Conservation (phyloP, 345 rosid genomes). For the Brassica cretica region DNA sequence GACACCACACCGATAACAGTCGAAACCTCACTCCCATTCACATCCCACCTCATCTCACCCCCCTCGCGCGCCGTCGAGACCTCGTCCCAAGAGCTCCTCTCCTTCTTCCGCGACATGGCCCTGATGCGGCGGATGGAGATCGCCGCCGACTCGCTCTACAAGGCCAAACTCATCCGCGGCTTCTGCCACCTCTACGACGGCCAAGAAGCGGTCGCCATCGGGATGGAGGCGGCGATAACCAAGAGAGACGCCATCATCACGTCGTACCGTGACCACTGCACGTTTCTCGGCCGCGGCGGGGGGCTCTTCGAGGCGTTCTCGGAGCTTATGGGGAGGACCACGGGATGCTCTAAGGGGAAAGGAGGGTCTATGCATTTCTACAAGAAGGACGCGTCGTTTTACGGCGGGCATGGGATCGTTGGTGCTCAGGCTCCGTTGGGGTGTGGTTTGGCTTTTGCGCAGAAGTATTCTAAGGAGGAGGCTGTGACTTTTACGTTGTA, state of each 20-base stretch:
- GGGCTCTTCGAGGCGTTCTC: slow-evolving; percentile 58
- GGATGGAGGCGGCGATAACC: slow-evolving; percentile 87
- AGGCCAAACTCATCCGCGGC: slow-evolving; percentile 86
- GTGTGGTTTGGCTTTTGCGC: slow-evolving; percentile 82
- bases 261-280: slow-evolving; percentile 85
- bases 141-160: slow-evolving; percentile 91
- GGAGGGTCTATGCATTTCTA: slow-evolving; percentile 96
- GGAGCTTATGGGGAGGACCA: slow-evolving; percentile 85
- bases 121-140: slow-evolving; percentile 87
- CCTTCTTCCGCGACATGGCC: slow-evolving; percentile 78
- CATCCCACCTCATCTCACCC: slow-evolving; percentile 62
- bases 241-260: slow-evolving; percentile 76
- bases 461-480: slow-evolving; percentile 80
- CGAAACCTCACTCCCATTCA: slow-evolving; percentile 82
- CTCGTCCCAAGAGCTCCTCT: slow-evolving; percentile 54
- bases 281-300: slow-evolving; percentile 74
- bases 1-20: slow-evolving; percentile 59
- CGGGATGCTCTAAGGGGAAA: slow-evolving; percentile 75
- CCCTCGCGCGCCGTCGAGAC: slow-evolving; percentile 79
- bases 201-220: slow-evolving; percentile 84
- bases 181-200: slow-evolving; percentile 95
- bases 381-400: slow-evolving; percentile 71
- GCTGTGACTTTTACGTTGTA: slow-evolving; percentile 72
- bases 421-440: slow-evolving; percentile 90
- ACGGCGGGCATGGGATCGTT: slow-evolving; percentile 90